Evolutionary conservation across 352 stramenopile species (phyloP).

Genomic region (Aphanomyces astaci): DNA sequence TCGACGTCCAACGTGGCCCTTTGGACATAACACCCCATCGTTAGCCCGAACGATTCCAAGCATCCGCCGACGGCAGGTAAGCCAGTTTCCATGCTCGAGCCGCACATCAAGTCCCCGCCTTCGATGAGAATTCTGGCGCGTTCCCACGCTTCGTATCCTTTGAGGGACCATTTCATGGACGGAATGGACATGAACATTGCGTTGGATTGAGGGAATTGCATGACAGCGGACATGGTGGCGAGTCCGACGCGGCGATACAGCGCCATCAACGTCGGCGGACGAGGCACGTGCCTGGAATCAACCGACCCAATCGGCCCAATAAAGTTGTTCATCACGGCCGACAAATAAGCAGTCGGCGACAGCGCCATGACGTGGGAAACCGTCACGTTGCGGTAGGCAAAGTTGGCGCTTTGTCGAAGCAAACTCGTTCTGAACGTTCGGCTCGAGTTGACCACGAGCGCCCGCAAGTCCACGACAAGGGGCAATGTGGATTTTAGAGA

Average conservation of each 20-base stretch:
- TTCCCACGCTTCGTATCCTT: not conserved
- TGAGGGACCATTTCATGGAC: not conserved
- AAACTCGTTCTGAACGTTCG: no score
- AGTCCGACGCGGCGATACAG: not conserved
- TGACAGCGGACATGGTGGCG: no score
- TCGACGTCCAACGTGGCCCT: not conserved
- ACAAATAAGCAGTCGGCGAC: not conserved
- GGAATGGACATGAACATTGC: not conserved
- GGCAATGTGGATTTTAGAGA: not conserved
- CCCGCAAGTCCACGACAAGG: not conserved
- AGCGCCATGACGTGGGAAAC: not conserved
- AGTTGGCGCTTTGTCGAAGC: not conserved
- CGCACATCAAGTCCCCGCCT: not conserved
- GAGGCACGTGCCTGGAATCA: not conserved
- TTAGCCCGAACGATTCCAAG: not conserved
- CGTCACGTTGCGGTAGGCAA: not conserved
- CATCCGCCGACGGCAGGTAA: not conserved
- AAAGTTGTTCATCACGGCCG: not conserved
- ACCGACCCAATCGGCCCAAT: slow-evolving; percentile 3
- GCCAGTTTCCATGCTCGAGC: not conserved
- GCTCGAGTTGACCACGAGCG: not conserved
- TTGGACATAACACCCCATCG: not conserved
- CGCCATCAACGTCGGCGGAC: not conserved
- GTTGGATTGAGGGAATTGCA: no score
- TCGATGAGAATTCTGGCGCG: no score